Percentiles rank a stretch among this genome's conserved stretches.
These are phyloP conservation scores for Potentilla sterilis DNA, from an alignment of 306 rosid genomes.

Conservation along the genomic window DNA sequence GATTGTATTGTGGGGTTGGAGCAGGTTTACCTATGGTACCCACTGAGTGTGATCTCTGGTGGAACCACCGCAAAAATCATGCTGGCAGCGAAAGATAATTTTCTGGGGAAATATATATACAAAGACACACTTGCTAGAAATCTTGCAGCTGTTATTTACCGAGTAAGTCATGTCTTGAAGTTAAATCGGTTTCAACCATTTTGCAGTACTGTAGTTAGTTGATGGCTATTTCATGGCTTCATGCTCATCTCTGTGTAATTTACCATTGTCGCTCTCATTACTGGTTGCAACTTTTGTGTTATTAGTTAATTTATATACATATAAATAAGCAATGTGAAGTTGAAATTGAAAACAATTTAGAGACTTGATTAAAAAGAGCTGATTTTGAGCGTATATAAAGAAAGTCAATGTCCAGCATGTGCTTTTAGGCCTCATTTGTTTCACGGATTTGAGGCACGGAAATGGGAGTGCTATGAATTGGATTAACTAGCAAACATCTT, in stretches of 20 bases:
- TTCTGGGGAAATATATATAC: slow-evolving; percentile 84
- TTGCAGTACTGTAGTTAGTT: neutral
- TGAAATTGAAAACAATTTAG: neutral
- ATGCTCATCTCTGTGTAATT: neutral
- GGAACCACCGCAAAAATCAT: slow-evolving; percentile 98
- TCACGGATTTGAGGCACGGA: neutral
- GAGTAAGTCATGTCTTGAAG: slow-evolving; percentile 34
- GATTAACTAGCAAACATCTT: neutral
- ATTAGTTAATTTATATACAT: neutral
- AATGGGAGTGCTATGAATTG: neutral
- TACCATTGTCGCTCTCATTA: neutral
- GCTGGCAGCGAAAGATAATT: slow-evolving; percentile 91
- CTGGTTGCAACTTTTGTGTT: neutral
- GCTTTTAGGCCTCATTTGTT: neutral
- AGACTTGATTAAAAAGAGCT: neutral
- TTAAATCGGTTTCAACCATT: neutral
- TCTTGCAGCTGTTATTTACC: slow-evolving; percentile 88
- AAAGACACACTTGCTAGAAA: slow-evolving; percentile 90
- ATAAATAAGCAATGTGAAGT: neutral
- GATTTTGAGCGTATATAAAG: neutral
- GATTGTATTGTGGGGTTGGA: neutral
- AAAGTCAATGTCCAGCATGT: neutral
- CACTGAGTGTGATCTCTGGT: slow-evolving; percentile 78
- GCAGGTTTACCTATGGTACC: slow-evolving; percentile 93
- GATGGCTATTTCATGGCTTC: neutral